Evolutionary conservation across 345 rosid species (phyloP), one percentile per base, ranked within the genome.

Genomic region (Zanthoxylum bungeanum): DNA sequence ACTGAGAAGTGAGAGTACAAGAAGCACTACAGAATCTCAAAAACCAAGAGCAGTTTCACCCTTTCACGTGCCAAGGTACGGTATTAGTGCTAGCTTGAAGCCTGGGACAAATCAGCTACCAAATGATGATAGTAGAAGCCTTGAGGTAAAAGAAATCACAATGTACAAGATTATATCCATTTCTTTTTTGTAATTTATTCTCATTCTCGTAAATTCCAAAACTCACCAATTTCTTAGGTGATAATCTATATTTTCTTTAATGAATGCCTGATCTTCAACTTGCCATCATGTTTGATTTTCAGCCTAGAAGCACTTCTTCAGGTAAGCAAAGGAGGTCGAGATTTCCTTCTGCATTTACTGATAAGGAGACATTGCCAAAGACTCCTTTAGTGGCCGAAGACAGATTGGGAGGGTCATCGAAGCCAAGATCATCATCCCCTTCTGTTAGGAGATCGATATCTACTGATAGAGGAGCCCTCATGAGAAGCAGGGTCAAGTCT

Each of bases 1-100:
- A 69, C 22, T 84, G 71, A 90, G 83, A 79, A 71, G 57, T 36
- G 83, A 83, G 50, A 79, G 73, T 65, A 50, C 57, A 39, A 80
- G 85, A 46, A 85, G 51, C 79, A 70, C 78, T 33, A 8, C 78
- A 53, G 98, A 92, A 73, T 49, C 80, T 64, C 97, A 87, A 73
- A 92, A 73, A 78, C 36, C 84, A 40, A 89, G 98, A 79, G 86
- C 98, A 8, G 90, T 88, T 85, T 94, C 98, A 66, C 98, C 98
- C 63, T 94, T 84, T 76, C 86, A 83, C 44, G 44, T 89, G 81
- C 89, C 91, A 31, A 86, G 86, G 79, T 71, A 61, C 65, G 93
- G 88, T 62, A 37, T 71, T 4, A 80, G 66, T 58, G 36, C 75
- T 51, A 79, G 37, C 76, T 70, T 50, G 44, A 94, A 88, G 83